phyloP scores from a whole-genome alignment of 139 green algal species.

The Tetraselmis chui region DNA sequence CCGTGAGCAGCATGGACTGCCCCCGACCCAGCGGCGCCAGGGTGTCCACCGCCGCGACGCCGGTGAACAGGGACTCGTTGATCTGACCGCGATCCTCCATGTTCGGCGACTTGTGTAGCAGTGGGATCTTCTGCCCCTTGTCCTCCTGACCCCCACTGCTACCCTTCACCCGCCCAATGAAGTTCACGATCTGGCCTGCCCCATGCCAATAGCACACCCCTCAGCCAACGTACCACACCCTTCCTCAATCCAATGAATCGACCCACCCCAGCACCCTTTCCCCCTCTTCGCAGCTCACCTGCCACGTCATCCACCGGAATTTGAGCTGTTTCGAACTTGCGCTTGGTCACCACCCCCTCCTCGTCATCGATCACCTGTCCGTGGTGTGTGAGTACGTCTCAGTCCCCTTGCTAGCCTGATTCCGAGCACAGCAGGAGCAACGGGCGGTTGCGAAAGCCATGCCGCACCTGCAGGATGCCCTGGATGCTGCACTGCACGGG shows the following conservation, averaged over 20 bases:
- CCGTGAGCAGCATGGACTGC: constrained; percentile 62
- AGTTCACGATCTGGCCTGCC: constrained; percentile 50
- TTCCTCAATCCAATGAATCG: not conserved
- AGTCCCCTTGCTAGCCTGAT: no score
- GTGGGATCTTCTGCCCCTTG: constrained; percentile 28
- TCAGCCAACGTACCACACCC: not conserved
- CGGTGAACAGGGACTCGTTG: constrained; percentile 59
- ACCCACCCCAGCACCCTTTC: not conserved
- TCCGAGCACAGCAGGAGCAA: not conserved
- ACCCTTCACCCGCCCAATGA: constrained; percentile 33
- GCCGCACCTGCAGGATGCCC: constrained; percentile 68
- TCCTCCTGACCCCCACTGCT: not conserved
- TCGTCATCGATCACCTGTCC: constrained; percentile 54
- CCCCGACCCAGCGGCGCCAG: constrained; percentile 79
- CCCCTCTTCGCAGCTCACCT: not conserved
- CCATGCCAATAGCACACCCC: not conserved
- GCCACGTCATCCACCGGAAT: constrained; percentile 25
- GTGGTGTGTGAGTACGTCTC: not conserved
- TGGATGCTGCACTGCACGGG: constrained; percentile 63
- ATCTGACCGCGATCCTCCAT: constrained; percentile 77
- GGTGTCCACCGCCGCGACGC: constrained; percentile 64
- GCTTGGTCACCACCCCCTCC: constrained; percentile 62
- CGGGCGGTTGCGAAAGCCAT: no score
- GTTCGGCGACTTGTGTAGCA: constrained; percentile 51
- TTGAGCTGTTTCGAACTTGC: constrained; percentile 54